Percentiles rank a stretch among this genome's conserved stretches.
phyloP scores from a whole-genome alignment of 2,329 filamentous ascomycete species.

The Lasiodiplodia gonubiensis region DNA sequence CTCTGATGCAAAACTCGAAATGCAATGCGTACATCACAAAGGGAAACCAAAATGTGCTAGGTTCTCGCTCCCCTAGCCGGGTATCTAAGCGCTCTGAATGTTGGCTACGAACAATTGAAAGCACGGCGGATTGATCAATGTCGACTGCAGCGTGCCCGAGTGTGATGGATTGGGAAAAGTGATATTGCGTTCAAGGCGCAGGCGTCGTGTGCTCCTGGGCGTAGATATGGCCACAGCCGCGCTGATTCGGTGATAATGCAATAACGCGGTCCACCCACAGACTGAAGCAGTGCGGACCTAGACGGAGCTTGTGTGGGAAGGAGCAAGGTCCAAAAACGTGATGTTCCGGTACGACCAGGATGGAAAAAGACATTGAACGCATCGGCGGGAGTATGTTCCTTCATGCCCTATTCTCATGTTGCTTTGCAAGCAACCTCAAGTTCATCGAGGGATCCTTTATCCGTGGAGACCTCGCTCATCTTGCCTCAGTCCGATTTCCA shows the following conservation, averaged over 20 bases:
- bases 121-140: neutral
- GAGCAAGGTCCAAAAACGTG: neutral
- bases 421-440: neutral
- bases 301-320: neutral
- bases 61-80: constrained; percentile 18
- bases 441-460: neutral
- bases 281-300: neutral
- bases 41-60: constrained; percentile 15
- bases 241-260: neutral
- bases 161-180: neutral
- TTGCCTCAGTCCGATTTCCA: constrained; percentile 86
- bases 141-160: neutral
- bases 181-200: neutral
- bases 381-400: neutral
- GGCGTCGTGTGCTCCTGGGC: neutral
- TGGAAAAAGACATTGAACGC: neutral
- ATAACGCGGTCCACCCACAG: neutral
- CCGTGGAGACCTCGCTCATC: neutral
- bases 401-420: neutral
- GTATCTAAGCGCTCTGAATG: constrained; percentile 24
- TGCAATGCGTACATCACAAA: neutral
- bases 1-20: constrained; percentile 1
- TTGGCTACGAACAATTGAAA: neutral
- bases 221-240: neutral
- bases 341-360: neutral